Evolutionary conservation across 495 filamentous ascomycete species (phyloP), one percentile per base, ranked within the genome.

Genomic region (Aspergillus wentii): DNA sequence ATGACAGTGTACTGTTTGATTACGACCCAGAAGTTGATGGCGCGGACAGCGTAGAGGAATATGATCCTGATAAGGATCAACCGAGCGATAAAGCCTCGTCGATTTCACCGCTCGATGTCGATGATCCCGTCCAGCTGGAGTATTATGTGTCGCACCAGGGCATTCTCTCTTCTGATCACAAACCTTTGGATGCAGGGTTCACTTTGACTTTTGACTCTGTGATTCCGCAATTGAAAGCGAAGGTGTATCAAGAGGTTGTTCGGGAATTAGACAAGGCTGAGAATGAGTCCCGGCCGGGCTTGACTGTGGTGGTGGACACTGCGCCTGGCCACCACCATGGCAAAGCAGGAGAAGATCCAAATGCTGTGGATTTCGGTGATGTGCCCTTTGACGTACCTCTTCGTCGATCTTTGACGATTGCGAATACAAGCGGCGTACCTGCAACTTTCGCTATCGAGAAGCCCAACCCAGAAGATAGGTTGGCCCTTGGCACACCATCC

Each of bases 161-260:
- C 17, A 78, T 97, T 10, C 71, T 85, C 9, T 94, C 94, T 2
- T 96, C 91, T 4, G 94, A 99, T 56, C 94, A 99, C 57, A 99
- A 99, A 57, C 94, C 94, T 0, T 54, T 97, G 8, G 75, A 78
- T 42, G 85, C 86, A 7, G 62, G 85, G 2, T 97, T 96, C 48
- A 82, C 74, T 0, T 55, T 99, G 3, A 77, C 76, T 13, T 95
- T 88, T 52, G 85, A 95, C 42, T 83, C 85, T 3, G 88, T 94
- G 5, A 80, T 90, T 7, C 79, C 88, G 0, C 79, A 88, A 13
- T 63, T 94, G 17, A 95, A 90, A 56, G 73, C 85, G 6, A 83
- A 79, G 44, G 68, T 97, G 4, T 84, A 95, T 36, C 77, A 84
- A 48, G 90, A 95, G 55, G 85, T 97, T 9, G 90, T 85, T 1